phyloP scores from a whole-genome alignment of 2,329 filamentous ascomycete species.

The Passalora sequoiae region DNA sequence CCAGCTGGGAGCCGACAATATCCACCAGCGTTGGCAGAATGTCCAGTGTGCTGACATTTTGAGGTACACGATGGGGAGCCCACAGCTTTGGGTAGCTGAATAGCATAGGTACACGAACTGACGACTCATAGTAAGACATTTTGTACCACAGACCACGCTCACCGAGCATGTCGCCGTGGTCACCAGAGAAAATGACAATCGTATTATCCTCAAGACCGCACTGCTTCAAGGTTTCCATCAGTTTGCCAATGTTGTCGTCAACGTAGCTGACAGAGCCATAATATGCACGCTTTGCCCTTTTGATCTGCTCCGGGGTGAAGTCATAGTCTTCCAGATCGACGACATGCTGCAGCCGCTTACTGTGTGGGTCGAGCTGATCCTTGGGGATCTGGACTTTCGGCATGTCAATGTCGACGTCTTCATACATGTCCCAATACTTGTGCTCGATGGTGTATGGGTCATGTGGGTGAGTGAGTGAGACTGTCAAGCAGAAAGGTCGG shows the following conservation, averaged over 20 bases:
- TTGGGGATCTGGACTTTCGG: slow-evolving; percentile 73
- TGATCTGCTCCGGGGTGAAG: slow-evolving; percentile 80
- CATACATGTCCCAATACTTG: slow-evolving; percentile 90
- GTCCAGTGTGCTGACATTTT: slow-evolving; percentile 88
- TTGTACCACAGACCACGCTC: slow-evolving; percentile 94
- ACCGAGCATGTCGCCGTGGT: slow-evolving; percentile 94
- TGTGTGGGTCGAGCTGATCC: slow-evolving; percentile 80
- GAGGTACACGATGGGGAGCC: slow-evolving; percentile 65
- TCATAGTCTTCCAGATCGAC: slow-evolving; percentile 81
- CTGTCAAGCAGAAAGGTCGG: slow-evolving; percentile 80
- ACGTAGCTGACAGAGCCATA: slow-evolving; percentile 92
- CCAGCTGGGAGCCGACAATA: slow-evolving; percentile 66
- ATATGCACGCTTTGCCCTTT: slow-evolving; percentile 78
- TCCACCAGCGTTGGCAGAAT: slow-evolving; percentile 85
- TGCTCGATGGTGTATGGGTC: slow-evolving; percentile 92
- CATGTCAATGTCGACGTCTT: slow-evolving; percentile 78
- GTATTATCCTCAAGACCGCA: slow-evolving; percentile 79
- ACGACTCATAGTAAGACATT: slow-evolving; percentile 94
- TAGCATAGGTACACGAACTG: slow-evolving; percentile 80
- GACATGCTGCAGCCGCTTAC: slow-evolving; percentile 77
- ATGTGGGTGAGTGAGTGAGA: slow-evolving; percentile 90
- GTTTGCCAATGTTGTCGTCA: slow-evolving; percentile 82
- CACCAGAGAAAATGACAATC: slow-evolving; percentile 85
- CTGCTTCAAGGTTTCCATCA: slow-evolving; percentile 71
- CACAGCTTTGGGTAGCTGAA: slow-evolving; percentile 75